phyloP scores from a whole-genome alignment of 768 basidiomycete species.

The Sarcomyxa edulis region DNA sequence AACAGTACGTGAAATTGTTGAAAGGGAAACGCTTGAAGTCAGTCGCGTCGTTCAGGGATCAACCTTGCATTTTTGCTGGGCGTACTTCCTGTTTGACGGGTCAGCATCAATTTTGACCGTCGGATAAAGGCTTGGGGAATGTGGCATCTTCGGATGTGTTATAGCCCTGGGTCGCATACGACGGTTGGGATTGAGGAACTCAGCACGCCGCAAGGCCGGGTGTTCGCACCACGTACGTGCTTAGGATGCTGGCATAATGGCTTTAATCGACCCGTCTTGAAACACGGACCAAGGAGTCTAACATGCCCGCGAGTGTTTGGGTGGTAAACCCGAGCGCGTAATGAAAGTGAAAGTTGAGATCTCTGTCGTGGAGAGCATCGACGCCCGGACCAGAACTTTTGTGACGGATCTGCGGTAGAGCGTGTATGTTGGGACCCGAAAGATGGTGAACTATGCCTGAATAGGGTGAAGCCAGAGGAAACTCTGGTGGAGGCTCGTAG shows the following conservation, averaged over 20 bases:
- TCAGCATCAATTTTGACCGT: conserved; percentile 62
- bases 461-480: conserved; percentile 93
- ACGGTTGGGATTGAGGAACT: conserved; percentile 56
- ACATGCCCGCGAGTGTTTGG: conserved; percentile 78
- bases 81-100: too few species aligned
- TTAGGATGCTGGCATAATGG: too few species aligned
- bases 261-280: conserved; percentile 80
- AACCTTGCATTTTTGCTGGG: too few species aligned
- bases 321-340: conserved; percentile 65
- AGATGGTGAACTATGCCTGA: conserved; percentile 88
- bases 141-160: conserved; percentile 65
- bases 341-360: conserved; percentile 70
- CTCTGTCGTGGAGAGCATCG: conserved; percentile 59
- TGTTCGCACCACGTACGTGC: too few species aligned
- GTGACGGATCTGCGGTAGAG: too few species aligned
- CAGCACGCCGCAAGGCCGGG: conserved; percentile 55
- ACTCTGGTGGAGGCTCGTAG: conserved; percentile 95
- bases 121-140: conserved; percentile 55
- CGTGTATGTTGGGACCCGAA: conserved; percentile 88
- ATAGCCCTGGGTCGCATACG: conserved; percentile 54
- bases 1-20: too few species aligned
- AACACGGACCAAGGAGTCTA: conserved; percentile 87
- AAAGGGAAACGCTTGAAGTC: conserved; percentile 75
- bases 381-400: too few species aligned
- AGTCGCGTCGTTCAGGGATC: conserved; percentile 53